Base-by-base conservation (phyloP, 768 basidiomycete species). In the Clavulina sp. region DNA sequence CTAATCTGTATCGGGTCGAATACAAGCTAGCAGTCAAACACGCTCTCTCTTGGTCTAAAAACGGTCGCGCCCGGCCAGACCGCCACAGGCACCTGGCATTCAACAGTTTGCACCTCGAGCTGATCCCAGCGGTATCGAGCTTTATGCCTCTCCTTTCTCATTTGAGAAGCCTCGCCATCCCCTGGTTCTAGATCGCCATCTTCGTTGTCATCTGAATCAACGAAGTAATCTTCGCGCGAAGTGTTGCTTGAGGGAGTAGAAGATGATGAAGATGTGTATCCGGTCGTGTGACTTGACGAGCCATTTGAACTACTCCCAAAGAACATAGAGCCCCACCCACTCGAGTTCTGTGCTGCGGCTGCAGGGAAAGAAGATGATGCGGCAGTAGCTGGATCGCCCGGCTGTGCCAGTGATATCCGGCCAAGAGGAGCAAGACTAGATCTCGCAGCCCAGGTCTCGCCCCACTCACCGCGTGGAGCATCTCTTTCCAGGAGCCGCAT, bases 51-150 rank as follows among this genome's bases (percentile, higher is more conserved):
- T n/a, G 54, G 54, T 3, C 52, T 43, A 66, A 85, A 89, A 41
- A 80, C 82, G 3, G 86, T 92, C 65, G 87, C 89, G 41, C 86
- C 86, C 7, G 89, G 80, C 74, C 82, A 91, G 1, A 95, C 82
- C 57, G 65, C 76, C 52, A 97, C 76, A 19, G 87, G 86, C 40
- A 97, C 84, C 63, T 91, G 85, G 60, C 91, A 95, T 64, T 95
- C 93, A 18, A 97, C 88, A 54, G 80, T 84, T 72, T 96, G 91
- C 24, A 81, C 72, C 60, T 64, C 69, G 7, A 84, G 73, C 53
- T 80, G 78, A 50, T 60, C 60, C 85, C 83, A 88, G 1, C 70
- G 41, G 54, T 53, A 49, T 7, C 78, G 4, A 69, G 38, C 55
- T 9, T 32, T 16, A 43, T 50, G 52, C 32, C 31, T 49, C 34